A percentile compares a stretch with the other conserved stretches of the same genome.
Conservation (phyloP, 768 basidiomycete species). For the Russula emetica region DNA sequence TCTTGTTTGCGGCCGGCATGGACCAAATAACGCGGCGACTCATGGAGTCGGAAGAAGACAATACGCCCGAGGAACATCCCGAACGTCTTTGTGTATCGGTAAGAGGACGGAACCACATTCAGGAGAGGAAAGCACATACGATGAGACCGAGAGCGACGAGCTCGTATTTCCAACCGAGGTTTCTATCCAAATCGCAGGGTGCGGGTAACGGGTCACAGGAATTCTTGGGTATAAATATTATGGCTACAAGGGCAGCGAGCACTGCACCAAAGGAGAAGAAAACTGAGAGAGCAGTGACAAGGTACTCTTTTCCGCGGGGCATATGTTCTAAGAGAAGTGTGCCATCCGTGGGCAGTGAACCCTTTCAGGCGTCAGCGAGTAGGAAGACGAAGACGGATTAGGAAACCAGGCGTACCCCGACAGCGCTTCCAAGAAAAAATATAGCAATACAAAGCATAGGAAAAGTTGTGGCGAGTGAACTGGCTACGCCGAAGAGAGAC, state of each 20-base stretch:
- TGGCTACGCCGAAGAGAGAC: slow-evolving; percentile 76
- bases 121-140: slow-evolving; percentile 47
- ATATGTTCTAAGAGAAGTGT: slow-evolving; percentile 90
- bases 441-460: slow-evolving; percentile 63
- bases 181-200: slow-evolving; percentile 67
- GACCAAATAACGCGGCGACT: slow-evolving; percentile 91
- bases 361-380: slow-evolving; percentile 41
- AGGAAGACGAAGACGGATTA: slow-evolving; percentile 9
- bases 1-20: slow-evolving; percentile 81
- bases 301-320: slow-evolving; percentile 86
- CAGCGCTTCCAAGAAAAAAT: slow-evolving; percentile 88
- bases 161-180: slow-evolving; percentile 88
- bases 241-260: slow-evolving; percentile 72
- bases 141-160: slow-evolving; percentile 73
- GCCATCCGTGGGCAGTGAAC: slow-evolving; percentile 96
- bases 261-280: slow-evolving; percentile 96
- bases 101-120: not conserved
- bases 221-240: slow-evolving; percentile 70
- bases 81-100: slow-evolving; percentile 55
- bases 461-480: slow-evolving; percentile 72
- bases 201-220: slow-evolving; percentile 52
- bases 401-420: slow-evolving; percentile 58
- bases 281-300: slow-evolving; percentile 87
- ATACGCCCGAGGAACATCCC: slow-evolving; percentile 85
- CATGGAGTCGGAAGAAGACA: slow-evolving; percentile 85